A percentile compares a stretch with the other conserved stretches of the same genome.
phyloP scores from a whole-genome alignment of 163 green algal genomes.

The Chlorella variabilis region DNA sequence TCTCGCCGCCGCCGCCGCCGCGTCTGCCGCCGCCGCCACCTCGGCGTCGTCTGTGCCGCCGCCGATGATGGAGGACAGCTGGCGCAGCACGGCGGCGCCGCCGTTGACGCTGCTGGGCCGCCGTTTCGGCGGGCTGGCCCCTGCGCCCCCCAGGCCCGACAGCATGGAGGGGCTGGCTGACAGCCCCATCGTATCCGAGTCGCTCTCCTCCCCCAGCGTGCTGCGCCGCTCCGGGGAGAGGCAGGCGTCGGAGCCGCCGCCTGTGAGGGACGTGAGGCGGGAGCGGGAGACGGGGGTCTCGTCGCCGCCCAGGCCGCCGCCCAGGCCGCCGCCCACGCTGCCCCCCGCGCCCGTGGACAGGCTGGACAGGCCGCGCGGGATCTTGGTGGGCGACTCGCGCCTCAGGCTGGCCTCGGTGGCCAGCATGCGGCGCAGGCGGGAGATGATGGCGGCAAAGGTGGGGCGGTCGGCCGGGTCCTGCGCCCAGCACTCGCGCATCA shows the following conservation, averaged over 20 bases:
- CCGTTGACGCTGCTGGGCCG: not conserved
- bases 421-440: constrained; percentile 43
- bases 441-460: constrained; percentile 50
- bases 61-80: not conserved
- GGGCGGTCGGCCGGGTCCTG: constrained; percentile 45
- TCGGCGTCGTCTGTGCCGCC: not conserved
- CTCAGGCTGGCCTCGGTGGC: constrained; percentile 15
- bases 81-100: not conserved
- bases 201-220: not conserved
- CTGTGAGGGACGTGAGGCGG: constrained; percentile 5
- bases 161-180: not conserved
- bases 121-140: not conserved
- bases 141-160: not conserved
- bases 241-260: not conserved
- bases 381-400: constrained; percentile 25
- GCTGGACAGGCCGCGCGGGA: no score
- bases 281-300: constrained; percentile 11
- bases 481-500: constrained; percentile 43
- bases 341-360: not conserved
- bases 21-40: not conserved
- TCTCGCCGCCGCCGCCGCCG: not conserved
- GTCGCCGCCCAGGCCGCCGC: not conserved
- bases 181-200: not conserved
- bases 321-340: not conserved
- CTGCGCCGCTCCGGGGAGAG: not conserved